These are phyloP conservation scores for Pseudogymnoascus sp. DNA, from an alignment of 2,329 filamentous ascomycete genomes.

Conservation along the genomic window DNA sequence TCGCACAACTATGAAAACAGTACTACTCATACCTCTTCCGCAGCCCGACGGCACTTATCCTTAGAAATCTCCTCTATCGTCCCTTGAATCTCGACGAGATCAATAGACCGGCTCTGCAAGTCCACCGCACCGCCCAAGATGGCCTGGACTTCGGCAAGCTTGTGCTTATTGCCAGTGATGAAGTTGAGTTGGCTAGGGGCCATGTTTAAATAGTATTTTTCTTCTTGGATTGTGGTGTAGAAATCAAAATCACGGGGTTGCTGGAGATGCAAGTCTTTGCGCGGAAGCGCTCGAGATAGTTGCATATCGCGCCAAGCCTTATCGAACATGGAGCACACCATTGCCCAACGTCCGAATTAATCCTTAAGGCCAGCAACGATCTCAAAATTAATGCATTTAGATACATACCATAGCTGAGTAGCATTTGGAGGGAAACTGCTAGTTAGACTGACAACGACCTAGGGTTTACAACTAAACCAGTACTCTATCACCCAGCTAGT, in stretches of 20 bases:
- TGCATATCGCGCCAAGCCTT: slow-evolving; percentile 1
- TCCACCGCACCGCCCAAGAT: slow-evolving; percentile 69
- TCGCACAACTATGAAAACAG: not conserved
- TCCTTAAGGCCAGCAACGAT: not conserved
- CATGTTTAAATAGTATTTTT: slow-evolving; percentile 9
- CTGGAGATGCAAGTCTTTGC: not conserved
- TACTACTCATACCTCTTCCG: slow-evolving; percentile 53
- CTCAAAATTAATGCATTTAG: not conserved
- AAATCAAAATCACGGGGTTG: not conserved
- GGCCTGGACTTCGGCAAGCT: slow-evolving; percentile 79
- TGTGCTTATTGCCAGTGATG: slow-evolving; percentile 94
- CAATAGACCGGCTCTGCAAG: slow-evolving; percentile 65
- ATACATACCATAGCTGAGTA: not conserved
- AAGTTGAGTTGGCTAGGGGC: slow-evolving; percentile 66
- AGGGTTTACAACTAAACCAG: not conserved
- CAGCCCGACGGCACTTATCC: slow-evolving; percentile 80
- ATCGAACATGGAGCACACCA: not conserved
- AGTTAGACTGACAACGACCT: too few species aligned
- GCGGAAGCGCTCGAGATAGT: not conserved
- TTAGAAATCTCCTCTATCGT: slow-evolving; percentile 82
- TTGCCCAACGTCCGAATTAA: not conserved
- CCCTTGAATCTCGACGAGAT: slow-evolving; percentile 86
- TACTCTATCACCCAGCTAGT: not conserved
- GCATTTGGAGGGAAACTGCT: not conserved
- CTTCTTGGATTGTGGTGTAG: not conserved